Base-by-base conservation (phyloP, 2,329 filamentous ascomycete species). In the Cladosporium oxysporum region DNA sequence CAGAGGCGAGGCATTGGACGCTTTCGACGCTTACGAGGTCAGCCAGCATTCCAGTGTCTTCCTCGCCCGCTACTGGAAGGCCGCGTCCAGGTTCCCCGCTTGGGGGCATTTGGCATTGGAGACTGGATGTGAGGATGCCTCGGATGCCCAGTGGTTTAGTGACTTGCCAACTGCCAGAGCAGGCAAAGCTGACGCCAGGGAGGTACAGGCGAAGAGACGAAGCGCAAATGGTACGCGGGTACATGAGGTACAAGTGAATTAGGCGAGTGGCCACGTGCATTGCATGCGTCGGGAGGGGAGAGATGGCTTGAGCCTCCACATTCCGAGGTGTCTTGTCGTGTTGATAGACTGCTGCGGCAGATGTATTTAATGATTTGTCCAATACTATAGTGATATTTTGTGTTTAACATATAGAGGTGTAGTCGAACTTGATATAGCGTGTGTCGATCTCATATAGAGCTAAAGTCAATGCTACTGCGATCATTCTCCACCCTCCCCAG, bases 391-490 rank as follows among this genome's bases (percentile, higher is more conserved):
- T 8, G 29, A 31, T 31, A 8, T 5, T 8, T 6, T 31, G 29
- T 31, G 8, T 31, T 29, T 29, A 3, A 23, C 3, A 28, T 29
- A 52, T 52, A 52, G 52, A n/a, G 52, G 33, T 55, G 52, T 31
- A 55, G 52, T 55, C 12, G 52, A n/a, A n/a, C 18, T 33, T 33
- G 52, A 55, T 33, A 55, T 55, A 55, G 28, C 28, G 29, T 33
- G 28, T n/a, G 35, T 53, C 44, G 44, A 52, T 16, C 14, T 37
- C n/a, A 5, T 53, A 31, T 52, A n/a, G 59, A 50, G 47, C 59
- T 62, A 62, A 62, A 62, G 59, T 28, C 59, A 62, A 62, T 62
- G 44, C 21, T n/a, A 18, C 59, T 62, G n/a, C 57, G 37, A 59
- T 47, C 57, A 21, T 59, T 37, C 31, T 47, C 57, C 57, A 59